phyloP scores from a whole-genome alignment of 306 rosid species.

The Pyrus communis region DNA sequence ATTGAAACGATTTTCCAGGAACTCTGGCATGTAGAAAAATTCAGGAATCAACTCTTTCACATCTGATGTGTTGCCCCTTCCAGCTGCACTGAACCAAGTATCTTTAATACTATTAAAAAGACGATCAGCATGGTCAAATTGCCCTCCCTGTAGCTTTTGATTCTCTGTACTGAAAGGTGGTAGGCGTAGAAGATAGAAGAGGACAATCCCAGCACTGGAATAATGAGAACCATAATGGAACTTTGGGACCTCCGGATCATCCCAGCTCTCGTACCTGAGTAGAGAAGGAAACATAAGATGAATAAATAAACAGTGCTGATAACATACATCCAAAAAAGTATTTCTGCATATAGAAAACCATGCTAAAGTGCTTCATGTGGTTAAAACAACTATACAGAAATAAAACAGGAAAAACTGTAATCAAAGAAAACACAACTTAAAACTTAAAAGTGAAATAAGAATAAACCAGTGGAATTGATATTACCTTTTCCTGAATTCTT shows the following conservation, averaged over 20 bases:
- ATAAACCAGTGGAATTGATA: background rate
- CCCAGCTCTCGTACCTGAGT: conserved; percentile 93
- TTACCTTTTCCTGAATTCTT: conserved; percentile 88
- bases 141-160: conserved; percentile 99
- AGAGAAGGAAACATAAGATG: background rate
- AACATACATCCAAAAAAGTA: background rate
- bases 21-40: conserved; percentile 96
- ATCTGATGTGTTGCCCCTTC: conserved; percentile 96
- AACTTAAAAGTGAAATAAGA: background rate
- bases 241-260: conserved; percentile 98
- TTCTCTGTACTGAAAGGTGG: conserved; percentile 96
- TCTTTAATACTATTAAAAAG: conserved; percentile 93
- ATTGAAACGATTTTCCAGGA: conserved; percentile 74
- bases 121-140: conserved; percentile 99
- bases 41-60: conserved; percentile 99
- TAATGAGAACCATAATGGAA: conserved; percentile 99
- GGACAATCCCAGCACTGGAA: conserved; percentile 99
- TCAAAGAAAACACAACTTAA: background rate
- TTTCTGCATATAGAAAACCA: background rate
- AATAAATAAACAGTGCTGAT: background rate
- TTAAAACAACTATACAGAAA: background rate
- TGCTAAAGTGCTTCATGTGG: background rate
- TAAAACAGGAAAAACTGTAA: background rate
- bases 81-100: conserved; percentile 98
- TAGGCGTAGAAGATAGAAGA: conserved; percentile 89